Evolutionary conservation across 768 basidiomycete species (phyloP), one percentile per base, ranked within the genome.

Genomic region (Russula compacta): DNA sequence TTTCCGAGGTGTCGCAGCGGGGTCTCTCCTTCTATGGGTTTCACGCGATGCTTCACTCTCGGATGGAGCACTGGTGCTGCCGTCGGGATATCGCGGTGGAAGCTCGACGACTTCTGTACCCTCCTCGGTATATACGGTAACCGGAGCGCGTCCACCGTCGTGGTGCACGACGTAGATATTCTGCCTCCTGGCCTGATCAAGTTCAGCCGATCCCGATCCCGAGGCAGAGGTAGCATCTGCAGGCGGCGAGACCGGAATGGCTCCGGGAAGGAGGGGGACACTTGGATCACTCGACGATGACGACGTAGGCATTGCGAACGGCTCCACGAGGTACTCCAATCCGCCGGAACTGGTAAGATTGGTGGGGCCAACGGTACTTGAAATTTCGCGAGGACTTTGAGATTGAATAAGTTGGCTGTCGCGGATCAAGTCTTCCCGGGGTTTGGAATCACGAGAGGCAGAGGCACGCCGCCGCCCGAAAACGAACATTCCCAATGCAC

Each of bases 81-180:
- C 48, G 6, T 57, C 70, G 46, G 57, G 50, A 46, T 84, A 84
- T 39, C 76, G 72, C 6, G 83, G 83, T 7, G 83, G 84, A 10
- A 85, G 73, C 71, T 85, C 84, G 10, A 83, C 80, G 6, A 84
- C 79, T 61, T 81, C 74, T 9, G 81, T 78, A 15, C 82, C 83
- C 48, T 78, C 76, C 56, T 76, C 73, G 56, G 81, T 79, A 64
- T 79, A 83, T 19, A 83, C 80, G 3, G 82, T 81, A 43, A 85
- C 80, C 0, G 83, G 83, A 17, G 82, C 71, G 15, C 76, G 69
- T 11, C 82, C 80, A n/a, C 75, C 77, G 65, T 84, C 83, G 65
- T 84, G 83, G 64, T 84, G 84, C 36, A 85, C 77, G 43, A 83
- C 81, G 63, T 83, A 83, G 9, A 83, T 77, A 21, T 68, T 71